Evolutionary conservation across 129 eudicot genomes (phyloP), one percentile per base, ranked within the genome.

Genomic region (Cynara cardunculus): DNA sequence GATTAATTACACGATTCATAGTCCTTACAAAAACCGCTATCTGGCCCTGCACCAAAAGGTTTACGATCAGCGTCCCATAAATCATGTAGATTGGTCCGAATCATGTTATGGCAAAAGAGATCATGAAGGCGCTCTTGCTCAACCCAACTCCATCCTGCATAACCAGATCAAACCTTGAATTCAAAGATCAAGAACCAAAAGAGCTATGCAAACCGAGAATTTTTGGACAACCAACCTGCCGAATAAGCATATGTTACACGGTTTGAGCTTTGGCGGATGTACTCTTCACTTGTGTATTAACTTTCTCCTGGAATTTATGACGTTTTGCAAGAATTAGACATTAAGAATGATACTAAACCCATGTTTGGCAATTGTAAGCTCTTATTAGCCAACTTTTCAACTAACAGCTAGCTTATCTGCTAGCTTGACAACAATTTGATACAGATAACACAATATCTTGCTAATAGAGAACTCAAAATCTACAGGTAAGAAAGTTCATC

Each of bases 231-330:
- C 32, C 34, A 39, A 84, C 90, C 87, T 87, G 67, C 78, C 76
- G 9, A 69, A 77, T 72, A 84, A 77, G 72, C 81, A 62, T 65
- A 69, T 25, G 31, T 87, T 81, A 87, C 81, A 81, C 90, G 41
- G 59, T 87, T 81, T 84, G 83, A 56, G 78, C 76, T 73, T 84
- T 84, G 53, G 75, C 19, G 27, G 87, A 44, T 62, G 78, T 37
- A 72, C 73, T 53, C 68, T 82, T 87, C 4, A 25, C 76, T 32
- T 76, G 81, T 59, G 72, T n/a, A 27, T 74, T 87, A 59, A 81
- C 90, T 41, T 77, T 85, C 14, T 77, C 87, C 90, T 87, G 69
- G 11, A 49, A 28, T 71, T 79, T 46, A 75, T 28, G 64, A 56
- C 32, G 61, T 74, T 79, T 53, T 46, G 11, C 35, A 49, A 18